Percentiles rank a stretch among this genome's conserved stretches.
These are phyloP conservation scores for Fragosphaeria purpurea DNA, from an alignment of 2,329 filamentous ascomycete species.

Conservation along the genomic window DNA sequence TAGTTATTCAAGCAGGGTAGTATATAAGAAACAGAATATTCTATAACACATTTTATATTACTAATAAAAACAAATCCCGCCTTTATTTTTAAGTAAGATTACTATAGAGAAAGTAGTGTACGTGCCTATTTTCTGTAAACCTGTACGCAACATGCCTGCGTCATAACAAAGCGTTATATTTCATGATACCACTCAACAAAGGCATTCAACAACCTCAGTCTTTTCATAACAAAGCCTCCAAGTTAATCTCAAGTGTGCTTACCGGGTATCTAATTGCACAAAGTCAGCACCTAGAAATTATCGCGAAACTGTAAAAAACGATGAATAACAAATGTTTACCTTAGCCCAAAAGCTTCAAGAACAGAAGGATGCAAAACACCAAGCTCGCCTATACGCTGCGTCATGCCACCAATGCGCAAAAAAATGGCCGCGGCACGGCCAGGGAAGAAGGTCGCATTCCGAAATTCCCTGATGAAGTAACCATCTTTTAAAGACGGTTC, in stretches of 20 bases:
- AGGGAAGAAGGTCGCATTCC: conserved; percentile 84
- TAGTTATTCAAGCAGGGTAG: too few relatives aligned
- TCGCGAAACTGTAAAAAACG: neutral
- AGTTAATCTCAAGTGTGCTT: conserved; percentile 87
- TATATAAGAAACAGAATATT: too few relatives aligned
- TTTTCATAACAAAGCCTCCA: conserved; percentile 75
- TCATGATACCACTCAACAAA: too few relatives aligned
- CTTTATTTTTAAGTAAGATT: too few relatives aligned
- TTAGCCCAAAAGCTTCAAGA: conserved; percentile 85
- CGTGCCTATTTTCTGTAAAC: too few relatives aligned
- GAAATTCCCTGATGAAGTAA: conserved; percentile 92
- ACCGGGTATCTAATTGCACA: conserved; percentile 60
- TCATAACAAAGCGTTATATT: too few relatives aligned
- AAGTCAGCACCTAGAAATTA: neutral
- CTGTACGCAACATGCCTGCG: too few relatives aligned
- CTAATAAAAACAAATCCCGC: too few relatives aligned
- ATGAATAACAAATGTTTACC: conserved; percentile 35
- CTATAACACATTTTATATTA: too few relatives aligned
- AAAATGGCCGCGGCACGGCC: conserved; percentile 83
- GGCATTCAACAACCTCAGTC: too few relatives aligned
- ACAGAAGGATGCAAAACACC: conserved; percentile 91
- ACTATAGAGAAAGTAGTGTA: too few relatives aligned
- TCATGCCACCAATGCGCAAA: conserved; percentile 63
- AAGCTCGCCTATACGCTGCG: conserved; percentile 73
- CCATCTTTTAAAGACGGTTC: conserved; percentile 44